Percentiles rank a stretch among this genome's conserved stretches.
Conservation (phyloP, 2,329 filamentous ascomycete species). For the Fusarium miscanthi region DNA sequence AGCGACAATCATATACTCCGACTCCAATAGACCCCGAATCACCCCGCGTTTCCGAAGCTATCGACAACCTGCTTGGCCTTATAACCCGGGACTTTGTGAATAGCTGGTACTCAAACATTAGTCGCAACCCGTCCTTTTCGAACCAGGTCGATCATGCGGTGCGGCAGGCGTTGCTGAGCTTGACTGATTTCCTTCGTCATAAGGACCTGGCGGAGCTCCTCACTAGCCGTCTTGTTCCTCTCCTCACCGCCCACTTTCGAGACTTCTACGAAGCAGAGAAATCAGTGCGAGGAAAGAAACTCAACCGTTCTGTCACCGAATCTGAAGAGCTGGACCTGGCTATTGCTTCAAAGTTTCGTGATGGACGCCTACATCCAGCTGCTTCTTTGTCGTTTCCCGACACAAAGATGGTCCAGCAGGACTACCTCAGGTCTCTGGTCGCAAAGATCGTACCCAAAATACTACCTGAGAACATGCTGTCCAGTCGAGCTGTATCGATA, state of each 20-base stretch:
- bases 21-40: conserved; percentile 80
- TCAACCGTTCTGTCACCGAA: conserved; percentile 91
- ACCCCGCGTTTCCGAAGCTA: conserved; percentile 78
- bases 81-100: conserved; percentile 86
- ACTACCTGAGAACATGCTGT: conserved; percentile 77
- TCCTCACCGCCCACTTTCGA: conserved; percentile 87
- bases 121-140: conserved; percentile 79
- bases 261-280: conserved; percentile 93
- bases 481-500: conserved; percentile 82
- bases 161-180: conserved; percentile 74
- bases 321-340: conserved; percentile 95
- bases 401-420: conserved; percentile 85
- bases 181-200: conserved; percentile 77
- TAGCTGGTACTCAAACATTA: conserved; percentile 91
- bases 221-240: conserved; percentile 84
- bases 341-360: conserved; percentile 92
- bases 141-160: conserved; percentile 88
- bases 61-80: conserved; percentile 82
- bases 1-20: conserved; percentile 74
- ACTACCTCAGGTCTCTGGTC: conserved; percentile 83
- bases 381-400: conserved; percentile 86
- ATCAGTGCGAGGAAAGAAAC: conserved; percentile 84
- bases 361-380: conserved; percentile 88
- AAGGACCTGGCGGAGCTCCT: conserved; percentile 87
- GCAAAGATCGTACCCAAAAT: conserved; percentile 78